Base-by-base conservation (phyloP, 176 grass and related monocot genomes). In the Ensete ventricosum region DNA sequence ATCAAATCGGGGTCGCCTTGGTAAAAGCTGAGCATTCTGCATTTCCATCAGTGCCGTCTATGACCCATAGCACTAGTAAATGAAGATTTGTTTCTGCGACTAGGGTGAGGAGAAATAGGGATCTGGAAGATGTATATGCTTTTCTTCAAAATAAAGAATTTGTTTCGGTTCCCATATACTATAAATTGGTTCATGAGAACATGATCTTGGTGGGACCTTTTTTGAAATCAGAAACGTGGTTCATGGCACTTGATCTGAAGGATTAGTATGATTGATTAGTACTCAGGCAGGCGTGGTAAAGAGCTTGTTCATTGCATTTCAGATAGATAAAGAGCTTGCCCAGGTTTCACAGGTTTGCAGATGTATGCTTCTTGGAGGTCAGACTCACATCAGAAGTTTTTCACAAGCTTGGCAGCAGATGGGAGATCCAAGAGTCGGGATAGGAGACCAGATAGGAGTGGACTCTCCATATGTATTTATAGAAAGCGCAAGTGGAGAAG, bases 1-100 rank as follows among this genome's bases (percentile, higher is more conserved):
- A 76, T 88, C 75, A 55, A 78, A 52, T 65, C 21, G 48, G 51
- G 67, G n/a, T 50, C 67, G 43, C 17, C 34, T 70, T 9, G 21
- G 25, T 16, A 50, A 19, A 70, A 9, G 34, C 20, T 70, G 14
- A 19, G 22, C 14, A 29, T 9, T 34, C 19, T 8, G 13, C 43
- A 43, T 43, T 43, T 43, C 34, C 34, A 0, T 43, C n/a, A 5
- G 11, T 5, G 43, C 21, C 8, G 43, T 13, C 14, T 5, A 4
- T 9, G n/a, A 9, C 13, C 43, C 29, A 51, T 9, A 51, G 67
- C 49, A 43, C 34, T 0, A 65, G 21, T 65, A 65, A 65, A 65
- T 21, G 49, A 69, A 12, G 29, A 43, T 16, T 20, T 1, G 7
- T 9, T 70, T 70, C 48, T 49, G 43, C 49, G 26, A 8, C 66